These are phyloP conservation scores for Phytopythium sindhum DNA, from an alignment of 352 stramenopile species.

Conservation along the genomic window DNA sequence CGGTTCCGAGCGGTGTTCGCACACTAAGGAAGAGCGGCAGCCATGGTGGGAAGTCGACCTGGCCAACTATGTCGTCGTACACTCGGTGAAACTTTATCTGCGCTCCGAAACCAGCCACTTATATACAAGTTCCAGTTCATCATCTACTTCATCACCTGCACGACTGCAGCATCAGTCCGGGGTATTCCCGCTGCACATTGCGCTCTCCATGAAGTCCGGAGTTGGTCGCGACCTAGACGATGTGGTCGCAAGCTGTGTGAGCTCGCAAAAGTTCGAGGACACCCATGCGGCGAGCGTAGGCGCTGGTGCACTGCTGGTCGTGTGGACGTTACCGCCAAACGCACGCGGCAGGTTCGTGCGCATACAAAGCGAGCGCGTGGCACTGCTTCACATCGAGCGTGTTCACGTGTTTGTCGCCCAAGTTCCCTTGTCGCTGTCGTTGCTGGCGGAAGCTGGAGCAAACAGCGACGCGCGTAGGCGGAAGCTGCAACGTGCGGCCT, in stretches of 20 bases:
- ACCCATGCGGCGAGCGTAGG: slow-evolving; percentile 14
- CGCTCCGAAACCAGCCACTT: slow-evolving; percentile 32
- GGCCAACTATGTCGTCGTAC: slow-evolving; percentile 44
- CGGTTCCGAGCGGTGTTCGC: slow-evolving; percentile 24
- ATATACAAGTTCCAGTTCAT: slow-evolving; percentile 14
- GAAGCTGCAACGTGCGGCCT: slow-evolving; percentile 51
- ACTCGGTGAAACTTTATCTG: slow-evolving; percentile 46
- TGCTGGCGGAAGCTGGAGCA: slow-evolving; percentile 14
- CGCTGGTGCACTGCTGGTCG: slow-evolving; percentile 15
- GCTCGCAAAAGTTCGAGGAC: slow-evolving; percentile 26
- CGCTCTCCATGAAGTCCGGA: slow-evolving; percentile 63
- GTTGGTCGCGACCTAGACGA: slow-evolving; percentile 55
- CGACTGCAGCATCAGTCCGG: slow-evolving; percentile 13
- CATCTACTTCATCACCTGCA: background rate
- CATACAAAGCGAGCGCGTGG: slow-evolving; percentile 39
- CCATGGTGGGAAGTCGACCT: slow-evolving; percentile 58
- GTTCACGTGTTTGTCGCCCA: slow-evolving; percentile 53
- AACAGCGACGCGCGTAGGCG: slow-evolving; percentile 18
- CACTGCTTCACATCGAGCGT: slow-evolving; percentile 56
- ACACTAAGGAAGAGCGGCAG: slow-evolving; percentile 50
- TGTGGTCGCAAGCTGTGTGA: slow-evolving; percentile 49
- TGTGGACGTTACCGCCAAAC: slow-evolving; percentile 45
- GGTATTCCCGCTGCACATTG: slow-evolving; percentile 50
- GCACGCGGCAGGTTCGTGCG: slow-evolving; percentile 60
- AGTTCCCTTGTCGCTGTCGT: slow-evolving; percentile 8